phyloP scores from a whole-genome alignment of 2,329 filamentous ascomycete genomes.

The Epichloe amarillans region DNA sequence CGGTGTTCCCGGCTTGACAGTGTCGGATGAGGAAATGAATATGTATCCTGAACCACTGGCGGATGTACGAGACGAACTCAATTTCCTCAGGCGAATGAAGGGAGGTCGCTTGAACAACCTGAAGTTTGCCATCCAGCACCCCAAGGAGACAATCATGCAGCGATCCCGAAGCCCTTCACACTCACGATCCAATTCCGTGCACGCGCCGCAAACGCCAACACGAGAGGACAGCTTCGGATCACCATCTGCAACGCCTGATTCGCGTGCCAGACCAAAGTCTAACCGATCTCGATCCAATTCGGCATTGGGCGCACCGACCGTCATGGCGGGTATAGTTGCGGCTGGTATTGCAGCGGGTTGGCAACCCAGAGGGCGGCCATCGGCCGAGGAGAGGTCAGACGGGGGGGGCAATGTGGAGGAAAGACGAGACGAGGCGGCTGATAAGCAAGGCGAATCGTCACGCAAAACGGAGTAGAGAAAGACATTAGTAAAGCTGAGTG shows the following conservation, averaged over 20 bases:
- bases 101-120: slow-evolving; percentile 72
- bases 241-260: slow-evolving; percentile 42
- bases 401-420: slow-evolving; percentile 1
- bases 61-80: slow-evolving; percentile 68
- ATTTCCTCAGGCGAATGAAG: slow-evolving; percentile 67
- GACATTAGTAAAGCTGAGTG: neutral
- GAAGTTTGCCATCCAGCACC: slow-evolving; percentile 65
- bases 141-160: slow-evolving; percentile 53
- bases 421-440: slow-evolving; percentile 7
- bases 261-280: slow-evolving; percentile 53
- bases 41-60: slow-evolving; percentile 59
- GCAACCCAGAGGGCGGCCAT: slow-evolving; percentile 51
- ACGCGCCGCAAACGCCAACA: slow-evolving; percentile 48
- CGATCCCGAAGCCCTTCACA: slow-evolving; percentile 50
- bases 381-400: slow-evolving; percentile 14
- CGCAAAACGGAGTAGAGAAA: slow-evolving; percentile 14
- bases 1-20: slow-evolving; percentile 39
- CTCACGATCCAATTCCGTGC: slow-evolving; percentile 50
- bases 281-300: slow-evolving; percentile 55
- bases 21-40: slow-evolving; percentile 55
- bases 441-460: slow-evolving; percentile 10
- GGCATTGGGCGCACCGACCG: slow-evolving; percentile 58
- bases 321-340: slow-evolving; percentile 75
- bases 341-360: slow-evolving; percentile 64
- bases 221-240: slow-evolving; percentile 38